Percentiles rank a stretch among this genome's conserved stretches.
phyloP scores from a whole-genome alignment of 2,329 filamentous ascomycete genomes.

The Cladosporium sp. region DNA sequence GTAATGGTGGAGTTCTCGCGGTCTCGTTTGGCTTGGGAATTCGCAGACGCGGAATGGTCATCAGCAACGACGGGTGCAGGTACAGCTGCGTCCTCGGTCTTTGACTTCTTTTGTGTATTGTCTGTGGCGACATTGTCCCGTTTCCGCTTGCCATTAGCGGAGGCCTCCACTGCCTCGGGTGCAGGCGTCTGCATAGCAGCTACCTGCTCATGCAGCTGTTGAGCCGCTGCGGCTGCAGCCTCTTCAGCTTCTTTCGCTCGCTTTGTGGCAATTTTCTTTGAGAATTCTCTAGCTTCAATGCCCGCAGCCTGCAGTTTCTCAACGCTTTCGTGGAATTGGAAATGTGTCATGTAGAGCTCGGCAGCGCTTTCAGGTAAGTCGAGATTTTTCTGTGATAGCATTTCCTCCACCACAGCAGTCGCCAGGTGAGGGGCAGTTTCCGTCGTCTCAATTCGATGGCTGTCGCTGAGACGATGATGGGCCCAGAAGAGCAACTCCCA shows the following conservation, averaged over 20 bases:
- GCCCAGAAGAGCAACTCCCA: slow-evolving; percentile 81
- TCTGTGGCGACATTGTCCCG: slow-evolving; percentile 57
- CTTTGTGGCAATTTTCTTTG: slow-evolving; percentile 59
- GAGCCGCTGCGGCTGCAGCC: slow-evolving; percentile 53
- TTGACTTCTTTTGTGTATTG: slow-evolving; percentile 64
- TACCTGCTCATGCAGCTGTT: slow-evolving; percentile 27
- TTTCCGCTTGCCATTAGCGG: slow-evolving; percentile 63
- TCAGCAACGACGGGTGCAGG: slow-evolving; percentile 9
- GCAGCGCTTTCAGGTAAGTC: slow-evolving; percentile 75
- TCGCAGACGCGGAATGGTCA: slow-evolving; percentile 34
- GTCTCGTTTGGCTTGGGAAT: slow-evolving; percentile 63
- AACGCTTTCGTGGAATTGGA: slow-evolving; percentile 83
- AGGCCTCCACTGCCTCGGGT: slow-evolving; percentile 11
- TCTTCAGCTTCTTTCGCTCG: slow-evolving; percentile 66
- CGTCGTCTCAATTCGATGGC: slow-evolving; percentile 44
- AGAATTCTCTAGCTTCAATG: slow-evolving; percentile 67
- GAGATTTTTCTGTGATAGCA: slow-evolving; percentile 57
- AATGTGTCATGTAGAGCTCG: slow-evolving; percentile 71
- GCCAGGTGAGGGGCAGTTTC: slow-evolving; percentile 66
- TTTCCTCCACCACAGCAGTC: slow-evolving; percentile 71
- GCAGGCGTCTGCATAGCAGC: slow-evolving; percentile 23
- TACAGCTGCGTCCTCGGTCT: slow-evolving; percentile 36
- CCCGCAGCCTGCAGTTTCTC: slow-evolving; percentile 69
- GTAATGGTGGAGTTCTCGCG: slow-evolving; percentile 85
- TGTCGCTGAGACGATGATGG: slow-evolving; percentile 51